Evolutionary conservation across 495 filamentous ascomycete species (phyloP), one percentile per base, ranked within the genome.

Genomic region (Aspergillus homomorphus): DNA sequence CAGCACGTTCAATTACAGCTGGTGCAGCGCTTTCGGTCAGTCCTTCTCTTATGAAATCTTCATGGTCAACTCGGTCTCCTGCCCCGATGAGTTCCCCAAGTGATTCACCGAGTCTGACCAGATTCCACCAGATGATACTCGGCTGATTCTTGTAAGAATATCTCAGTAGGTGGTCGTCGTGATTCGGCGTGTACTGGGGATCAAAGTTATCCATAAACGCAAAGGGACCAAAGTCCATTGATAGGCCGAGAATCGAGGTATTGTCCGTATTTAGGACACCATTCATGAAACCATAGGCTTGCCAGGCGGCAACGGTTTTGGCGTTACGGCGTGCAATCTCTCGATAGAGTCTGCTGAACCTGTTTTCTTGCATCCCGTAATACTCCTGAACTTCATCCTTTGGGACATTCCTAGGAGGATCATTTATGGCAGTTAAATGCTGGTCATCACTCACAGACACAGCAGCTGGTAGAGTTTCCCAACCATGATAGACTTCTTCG

Each of bases 41-140:
- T 8, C 93, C 92, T 8, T 89, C 76, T 9, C 80, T 75, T 18
- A 90, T 66, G 62, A 97, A 97, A 10, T 68, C 72, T 15, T 81
- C 72, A 4, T 85, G 81, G 66, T 98, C 91, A 43, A 91, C 83
- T 26, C 69, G 66, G 16, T 76, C 66, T 2, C 87, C 90, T 0
- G 86, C 82, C 42, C 91, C 94, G 21, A 97, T 81, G 4, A 96
- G 81, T 70, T 98, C 94, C 42, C 90, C 94, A 0, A 97, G 70
- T n/a, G 86, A 84, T 73, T 98, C 94, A 54, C 90, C 94, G 0
- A 98, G 81, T 21, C 94, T 86, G 12, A 96, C 90, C 3, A 98
- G 81, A 65, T 98, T 98, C 94, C 94, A 98, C 94, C 94, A 98
- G 67, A 98, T 92, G 44, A 98, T 88, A 46, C 87, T 91, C 1